Conservation (phyloP, 2,329 filamentous ascomycete species). For the Penicillium brevicompactum region DNA sequence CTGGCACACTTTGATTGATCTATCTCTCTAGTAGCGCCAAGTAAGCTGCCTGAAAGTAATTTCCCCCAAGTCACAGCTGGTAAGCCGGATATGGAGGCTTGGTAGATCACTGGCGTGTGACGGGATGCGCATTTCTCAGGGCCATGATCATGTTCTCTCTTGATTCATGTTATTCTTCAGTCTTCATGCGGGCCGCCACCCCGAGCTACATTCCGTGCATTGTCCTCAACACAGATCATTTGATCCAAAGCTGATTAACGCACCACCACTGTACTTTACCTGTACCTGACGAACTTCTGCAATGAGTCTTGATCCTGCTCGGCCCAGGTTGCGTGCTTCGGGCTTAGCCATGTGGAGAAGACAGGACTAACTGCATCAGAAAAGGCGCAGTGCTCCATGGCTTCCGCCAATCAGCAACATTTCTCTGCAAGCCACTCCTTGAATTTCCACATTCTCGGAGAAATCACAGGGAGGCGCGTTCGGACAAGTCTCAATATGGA, state of each 20-base stretch:
- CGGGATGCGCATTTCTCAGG: background rate
- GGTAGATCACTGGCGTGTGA: background rate
- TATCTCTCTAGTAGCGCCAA: background rate
- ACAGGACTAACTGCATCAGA: background rate
- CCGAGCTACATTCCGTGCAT: background rate
- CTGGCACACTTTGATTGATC: background rate
- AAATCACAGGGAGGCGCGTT: background rate
- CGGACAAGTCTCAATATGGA: background rate
- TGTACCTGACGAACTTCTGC: background rate
- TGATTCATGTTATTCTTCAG: background rate
- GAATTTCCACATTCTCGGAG: background rate
- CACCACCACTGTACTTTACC: background rate
- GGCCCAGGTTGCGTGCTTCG: background rate
- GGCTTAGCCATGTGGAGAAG: background rate
- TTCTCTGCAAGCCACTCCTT: background rate
- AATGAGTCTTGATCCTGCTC: background rate
- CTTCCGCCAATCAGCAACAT: constrained; percentile 4
- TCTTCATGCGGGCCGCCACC: background rate
- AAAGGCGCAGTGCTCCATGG: background rate
- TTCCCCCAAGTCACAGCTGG: background rate
- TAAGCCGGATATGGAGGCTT: background rate
- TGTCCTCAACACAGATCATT: background rate
- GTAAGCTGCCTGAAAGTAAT: background rate
- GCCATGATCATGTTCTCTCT: background rate
- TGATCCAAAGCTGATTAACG: background rate